A percentile compares a stretch with the other conserved stretches of the same genome.
These are phyloP conservation scores for Clavispora fructus DNA, from an alignment of 805 yeast species.

Conservation along the genomic window DNA sequence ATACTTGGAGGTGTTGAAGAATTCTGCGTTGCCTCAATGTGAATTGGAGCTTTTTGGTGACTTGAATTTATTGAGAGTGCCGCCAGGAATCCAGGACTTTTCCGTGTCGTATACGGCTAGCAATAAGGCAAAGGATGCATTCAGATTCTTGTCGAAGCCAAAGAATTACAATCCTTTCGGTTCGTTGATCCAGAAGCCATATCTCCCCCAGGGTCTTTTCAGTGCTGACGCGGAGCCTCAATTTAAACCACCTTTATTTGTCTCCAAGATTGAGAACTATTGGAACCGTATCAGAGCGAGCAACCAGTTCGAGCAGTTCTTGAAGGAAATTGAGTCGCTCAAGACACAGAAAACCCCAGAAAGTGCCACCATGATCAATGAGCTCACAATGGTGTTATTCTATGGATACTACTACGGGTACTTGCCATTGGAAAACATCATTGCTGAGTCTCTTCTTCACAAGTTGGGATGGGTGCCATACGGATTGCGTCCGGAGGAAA, in stretches of 20 bases:
- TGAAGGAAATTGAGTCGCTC: slow-evolving; percentile 23
- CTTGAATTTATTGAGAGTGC: slow-evolving; percentile 26
- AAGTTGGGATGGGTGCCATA: slow-evolving; percentile 41
- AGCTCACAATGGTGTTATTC: slow-evolving; percentile 34
- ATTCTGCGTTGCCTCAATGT: slow-evolving; percentile 24
- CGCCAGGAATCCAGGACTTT: slow-evolving; percentile 41
- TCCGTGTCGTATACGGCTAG: slow-evolving; percentile 34
- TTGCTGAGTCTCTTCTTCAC: slow-evolving; percentile 37
- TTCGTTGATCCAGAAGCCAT: slow-evolving; percentile 30
- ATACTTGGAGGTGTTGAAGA: slow-evolving; percentile 23
- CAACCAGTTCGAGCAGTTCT: slow-evolving; percentile 28
- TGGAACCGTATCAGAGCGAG: slow-evolving; percentile 37
- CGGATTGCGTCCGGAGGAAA: slow-evolving; percentile 11
- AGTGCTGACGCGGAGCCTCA: slow-evolving; percentile 2
- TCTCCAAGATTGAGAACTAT: slow-evolving; percentile 30
- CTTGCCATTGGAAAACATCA: slow-evolving; percentile 38
- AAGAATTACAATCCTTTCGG: slow-evolving; percentile 20
- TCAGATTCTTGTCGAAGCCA: slow-evolving; percentile 9
- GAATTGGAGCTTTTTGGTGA: slow-evolving; percentile 35
- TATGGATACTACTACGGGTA: slow-evolving; percentile 40
- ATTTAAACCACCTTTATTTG: slow-evolving; percentile 29
- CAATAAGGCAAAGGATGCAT: slow-evolving; percentile 19
- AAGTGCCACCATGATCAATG: slow-evolving; percentile 21
- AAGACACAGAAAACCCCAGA: slow-evolving; percentile 19
- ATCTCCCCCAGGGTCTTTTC: slow-evolving; percentile 22